These are phyloP conservation scores for Apophysomyces trapeziformis DNA, from an alignment of 371 early-diverging fungal species.

Conservation along the genomic window DNA sequence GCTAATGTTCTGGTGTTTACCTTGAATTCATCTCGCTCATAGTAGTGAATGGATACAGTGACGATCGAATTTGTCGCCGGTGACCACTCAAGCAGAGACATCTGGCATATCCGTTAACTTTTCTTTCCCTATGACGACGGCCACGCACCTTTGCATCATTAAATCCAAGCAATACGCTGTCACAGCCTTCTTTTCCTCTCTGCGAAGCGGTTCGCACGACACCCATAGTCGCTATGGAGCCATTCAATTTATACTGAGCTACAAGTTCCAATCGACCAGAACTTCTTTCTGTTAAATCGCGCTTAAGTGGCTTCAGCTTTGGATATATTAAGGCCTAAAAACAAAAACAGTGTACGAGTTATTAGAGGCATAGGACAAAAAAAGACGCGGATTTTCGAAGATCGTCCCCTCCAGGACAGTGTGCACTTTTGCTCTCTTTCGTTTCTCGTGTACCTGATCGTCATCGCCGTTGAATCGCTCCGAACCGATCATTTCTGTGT, in stretches of 20 bases:
- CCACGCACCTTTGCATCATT: conserved; percentile 88
- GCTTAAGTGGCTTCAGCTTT: conserved; percentile 41
- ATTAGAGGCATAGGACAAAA: neutral
- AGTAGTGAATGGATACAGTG: conserved; percentile 96
- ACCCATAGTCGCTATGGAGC: conserved; percentile 80
- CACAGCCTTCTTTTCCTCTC: conserved; percentile 72
- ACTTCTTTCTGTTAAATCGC: conserved; percentile 37
- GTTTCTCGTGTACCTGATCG: conserved; percentile 27
- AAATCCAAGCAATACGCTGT: conserved; percentile 86
- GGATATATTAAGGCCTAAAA: conserved; percentile 49
- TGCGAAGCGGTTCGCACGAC: conserved; percentile 73
- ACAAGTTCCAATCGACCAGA: conserved; percentile 78
- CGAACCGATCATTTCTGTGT: conserved; percentile 13
- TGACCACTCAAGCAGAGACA: conserved; percentile 91
- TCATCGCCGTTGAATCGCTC: conserved; percentile 33
- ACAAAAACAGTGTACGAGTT: neutral
- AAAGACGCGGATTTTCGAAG: neutral
- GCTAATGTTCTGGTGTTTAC: conserved; percentile 32
- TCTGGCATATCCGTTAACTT: conserved; percentile 48
- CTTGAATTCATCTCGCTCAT: conserved; percentile 92
- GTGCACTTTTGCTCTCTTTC: neutral
- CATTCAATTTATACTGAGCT: conserved; percentile 78
- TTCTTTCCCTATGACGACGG: neutral
- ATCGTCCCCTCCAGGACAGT: neutral
- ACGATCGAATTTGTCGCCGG: conserved; percentile 74